These are phyloP conservation scores for Wickerhamiella allomyrinae DNA, from an alignment of 805 yeast genomes.

Conservation along the genomic window DNA sequence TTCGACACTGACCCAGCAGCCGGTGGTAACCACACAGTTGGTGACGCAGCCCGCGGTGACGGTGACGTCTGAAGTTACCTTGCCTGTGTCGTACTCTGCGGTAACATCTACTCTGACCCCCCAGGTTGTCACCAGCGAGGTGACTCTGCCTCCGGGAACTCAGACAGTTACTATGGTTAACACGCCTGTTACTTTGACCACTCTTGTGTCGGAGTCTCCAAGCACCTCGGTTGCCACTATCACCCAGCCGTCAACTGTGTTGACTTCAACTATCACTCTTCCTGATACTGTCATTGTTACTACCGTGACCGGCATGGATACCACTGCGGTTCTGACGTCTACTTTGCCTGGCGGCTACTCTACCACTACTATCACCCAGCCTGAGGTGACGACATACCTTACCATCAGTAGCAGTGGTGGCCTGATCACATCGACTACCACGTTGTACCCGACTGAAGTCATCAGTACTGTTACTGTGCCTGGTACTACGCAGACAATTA, in stretches of 20 bases:
- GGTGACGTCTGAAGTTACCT: not conserved
- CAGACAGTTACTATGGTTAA: not conserved
- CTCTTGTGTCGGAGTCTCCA: not conserved
- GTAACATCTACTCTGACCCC: constrained; percentile 1
- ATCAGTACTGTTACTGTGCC: constrained; percentile 1
- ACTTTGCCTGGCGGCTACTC: not conserved
- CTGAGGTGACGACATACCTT: not conserved
- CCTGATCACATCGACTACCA: not conserved
- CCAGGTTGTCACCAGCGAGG: not conserved
- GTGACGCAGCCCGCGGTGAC: constrained; percentile 1
- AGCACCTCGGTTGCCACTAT: not conserved
- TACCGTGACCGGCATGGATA: not conserved
- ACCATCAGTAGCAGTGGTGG: not conserved
- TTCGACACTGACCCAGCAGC: not conserved
- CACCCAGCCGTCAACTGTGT: not conserved
- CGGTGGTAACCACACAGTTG: not conserved
- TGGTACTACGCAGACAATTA: not conserved
- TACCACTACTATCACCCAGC: not conserved
- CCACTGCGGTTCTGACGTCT: not conserved
- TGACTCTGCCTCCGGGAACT: not conserved
- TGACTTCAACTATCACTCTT: constrained; percentile 2
- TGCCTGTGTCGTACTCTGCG: not conserved
- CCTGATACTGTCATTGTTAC: not conserved
- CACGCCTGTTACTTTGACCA: not conserved
- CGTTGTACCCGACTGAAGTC: constrained; percentile 1